Evolutionary conservation across 1,284 basidiomycete genomes (phyloP), one percentile per base, ranked within the genome.

Genomic region (Cryptococcus jaspeensis): DNA sequence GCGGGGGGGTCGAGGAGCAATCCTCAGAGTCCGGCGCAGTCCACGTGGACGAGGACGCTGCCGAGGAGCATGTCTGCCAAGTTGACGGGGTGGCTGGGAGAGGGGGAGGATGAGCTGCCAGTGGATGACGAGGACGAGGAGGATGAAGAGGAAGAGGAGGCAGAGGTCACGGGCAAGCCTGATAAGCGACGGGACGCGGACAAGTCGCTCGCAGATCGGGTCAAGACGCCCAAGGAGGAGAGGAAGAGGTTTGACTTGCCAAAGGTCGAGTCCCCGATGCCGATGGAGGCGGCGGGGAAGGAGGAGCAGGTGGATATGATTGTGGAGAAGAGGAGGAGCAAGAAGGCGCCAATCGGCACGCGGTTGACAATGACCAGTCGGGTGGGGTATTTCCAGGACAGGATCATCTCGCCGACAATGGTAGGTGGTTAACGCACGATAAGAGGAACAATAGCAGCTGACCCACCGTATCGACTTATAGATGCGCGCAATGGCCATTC

Each of bases 401-500:
- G 91, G 60, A 88, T 94, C 66, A 85, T 96, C 58, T 87, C 90
- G 15, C 92, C 92, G 0, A 88, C 87, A 68, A 93, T 96, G 90
- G 91, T 92, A 74, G 70, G 89, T 78, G 18, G 36, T 35, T 16
- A 52, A 13, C 18, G 13, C 28, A 4, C 28, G 5, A 4, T 9
- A 5, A 9, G 4, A 32, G 28, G 28, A 4, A 32, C 5, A 32
- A 32, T 9, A 32, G 28, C 28, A 32, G 28, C 28, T 32, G 28
- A 32, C 28, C 9, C 9, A 9, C n/a, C 37, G 41, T 3, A 37
- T 64, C 42, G 62, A 28, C 35, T 13, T 7, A 16, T 62, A 95
- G 92, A 95, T 97, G 89, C 89, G 95, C 42, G 92, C 94, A 0
- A 98, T 98, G 94, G 93, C 94, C 1, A 94, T 98, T 67, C 81